Percentiles rank a stretch among this genome's conserved stretches.
These are phyloP conservation scores for Sporisorium graminicola DNA, from an alignment of 1,284 basidiomycete genomes.

Conservation along the genomic window DNA sequence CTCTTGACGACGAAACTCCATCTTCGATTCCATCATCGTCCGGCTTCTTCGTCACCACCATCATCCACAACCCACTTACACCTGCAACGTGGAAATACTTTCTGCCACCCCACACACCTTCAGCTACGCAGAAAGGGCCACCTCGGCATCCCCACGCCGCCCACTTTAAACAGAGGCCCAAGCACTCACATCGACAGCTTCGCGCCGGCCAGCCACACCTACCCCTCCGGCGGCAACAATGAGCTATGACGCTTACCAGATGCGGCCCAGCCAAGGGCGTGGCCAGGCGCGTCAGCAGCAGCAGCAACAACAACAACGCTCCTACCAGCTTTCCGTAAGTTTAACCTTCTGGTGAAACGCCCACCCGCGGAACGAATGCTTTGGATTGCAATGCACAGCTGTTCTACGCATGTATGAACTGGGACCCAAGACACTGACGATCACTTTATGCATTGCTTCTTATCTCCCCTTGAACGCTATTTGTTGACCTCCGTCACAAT, in stretches of 20 bases:
- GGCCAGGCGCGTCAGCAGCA: slow-evolving; percentile 21
- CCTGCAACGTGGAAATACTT: background rate
- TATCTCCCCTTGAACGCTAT: background rate
- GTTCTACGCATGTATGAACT: background rate
- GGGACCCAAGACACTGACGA: background rate
- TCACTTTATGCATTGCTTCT: background rate
- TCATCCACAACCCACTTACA: background rate
- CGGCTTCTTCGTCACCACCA: background rate
- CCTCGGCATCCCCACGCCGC: background rate
- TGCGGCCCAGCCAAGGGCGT: slow-evolving; percentile 24
- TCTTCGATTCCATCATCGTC: background rate
- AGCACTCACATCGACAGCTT: background rate
- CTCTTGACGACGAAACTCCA: background rate
- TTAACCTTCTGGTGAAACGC: background rate
- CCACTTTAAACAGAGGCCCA: slow-evolving; percentile 4
- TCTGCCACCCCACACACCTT: background rate
- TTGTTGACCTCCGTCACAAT: background rate
- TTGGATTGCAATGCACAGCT: slow-evolving; percentile 1
- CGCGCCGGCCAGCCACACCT: no score
- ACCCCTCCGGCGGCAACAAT: no score
- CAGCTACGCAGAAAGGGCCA: background rate
- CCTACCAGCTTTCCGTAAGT: slow-evolving; percentile 41
- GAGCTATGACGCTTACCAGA: slow-evolving; percentile 37
- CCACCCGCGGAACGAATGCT: background rate
- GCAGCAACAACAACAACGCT: slow-evolving; percentile 27